phyloP scores from a whole-genome alignment of 2,329 filamentous ascomycete species.

The Cladophialophora bantiana region DNA sequence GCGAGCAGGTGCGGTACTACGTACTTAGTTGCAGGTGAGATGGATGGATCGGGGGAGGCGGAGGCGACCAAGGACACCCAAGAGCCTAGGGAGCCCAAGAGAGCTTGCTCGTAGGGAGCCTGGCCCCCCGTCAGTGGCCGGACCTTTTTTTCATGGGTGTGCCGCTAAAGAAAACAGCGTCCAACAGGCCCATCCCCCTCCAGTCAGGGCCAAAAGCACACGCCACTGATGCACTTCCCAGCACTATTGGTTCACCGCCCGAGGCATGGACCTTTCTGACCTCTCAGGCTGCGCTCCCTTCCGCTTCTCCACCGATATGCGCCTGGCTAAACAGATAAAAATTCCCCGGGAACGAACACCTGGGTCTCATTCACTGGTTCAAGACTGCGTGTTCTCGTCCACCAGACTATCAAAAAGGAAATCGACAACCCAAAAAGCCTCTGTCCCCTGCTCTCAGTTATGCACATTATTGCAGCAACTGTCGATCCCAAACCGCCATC shows the following conservation, averaged over 20 bases:
- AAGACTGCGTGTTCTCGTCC: slow-evolving; percentile 1
- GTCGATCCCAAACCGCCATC: neutral
- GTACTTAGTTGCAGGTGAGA: slow-evolving; percentile 20
- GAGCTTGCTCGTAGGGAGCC: neutral
- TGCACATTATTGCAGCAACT: neutral
- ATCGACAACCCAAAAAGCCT: neutral
- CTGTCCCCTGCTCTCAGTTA: neutral
- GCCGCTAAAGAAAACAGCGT: slow-evolving; percentile 12
- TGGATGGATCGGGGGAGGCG: slow-evolving; percentile 13
- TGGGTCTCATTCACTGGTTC: slow-evolving; percentile 13
- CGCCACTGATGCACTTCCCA: neutral
- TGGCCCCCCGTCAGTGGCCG: slow-evolving; percentile 7
- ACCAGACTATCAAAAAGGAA: slow-evolving; percentile 2
- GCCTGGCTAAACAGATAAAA: slow-evolving; percentile 19
- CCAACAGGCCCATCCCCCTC: neutral
- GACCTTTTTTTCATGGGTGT: slow-evolving; percentile 4
- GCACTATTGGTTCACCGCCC: neutral
- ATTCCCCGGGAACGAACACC: slow-evolving; percentile 23
- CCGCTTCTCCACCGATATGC: slow-evolving; percentile 12
- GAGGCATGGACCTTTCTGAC: slow-evolving; percentile 4
- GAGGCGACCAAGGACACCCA: neutral
- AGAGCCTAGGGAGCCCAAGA: neutral
- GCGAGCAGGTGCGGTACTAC: neutral
- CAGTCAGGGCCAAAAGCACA: slow-evolving; percentile 17
- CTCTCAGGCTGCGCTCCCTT: neutral